Evolutionary conservation across 768 basidiomycete genomes (phyloP), one percentile per base, ranked within the genome.

Genomic region (Boletus edulis): DNA sequence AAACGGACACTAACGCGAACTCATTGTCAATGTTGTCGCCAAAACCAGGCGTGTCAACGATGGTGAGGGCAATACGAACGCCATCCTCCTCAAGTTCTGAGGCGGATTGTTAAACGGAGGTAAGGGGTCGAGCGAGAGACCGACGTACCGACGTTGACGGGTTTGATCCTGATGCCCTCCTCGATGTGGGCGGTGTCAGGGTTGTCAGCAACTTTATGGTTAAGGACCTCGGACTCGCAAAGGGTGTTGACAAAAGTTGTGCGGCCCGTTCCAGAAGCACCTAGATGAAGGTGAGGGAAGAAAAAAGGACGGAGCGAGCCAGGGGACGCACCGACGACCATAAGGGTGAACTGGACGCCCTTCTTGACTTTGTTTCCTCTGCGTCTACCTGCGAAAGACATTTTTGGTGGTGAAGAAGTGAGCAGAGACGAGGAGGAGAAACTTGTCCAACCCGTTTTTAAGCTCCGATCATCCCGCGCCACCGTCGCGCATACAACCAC

Each of bases 231-330:
- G 35, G 89, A 87, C 78, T 99, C 96, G 80, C 94, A 96, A 55
- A 99, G 91, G 47, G 97, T 99, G 80, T 99, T 99, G 71, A 99
- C 94, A 67, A 99, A 98, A 54, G 96, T 99, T 54, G 96, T 98
- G 54, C 94, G 90, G 58, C 94, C 94, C 49, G 94, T 96, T 43
- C 96, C 96, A 74, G 94, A 97, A 55, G 94, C 91, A 78, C 96
- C 96, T 98, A 64, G 29, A n/a, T 38, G 57, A 61, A 59, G 46
- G 51, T 59, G 54, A 59, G 57, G 29, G 17, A 27, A 35, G 9
- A 15, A 39, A 10, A 15, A 15, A 35, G 13, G 14, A 45, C 0
- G 11, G 3, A 15, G 11, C 5, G 13, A 15, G 41, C 38, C 37
- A 53, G 54, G 2, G 11, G 37, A 83, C 92, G 67, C 59, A 96